phyloP scores from a whole-genome alignment of 805 yeast species.

The Ogataea haglerorum region DNA sequence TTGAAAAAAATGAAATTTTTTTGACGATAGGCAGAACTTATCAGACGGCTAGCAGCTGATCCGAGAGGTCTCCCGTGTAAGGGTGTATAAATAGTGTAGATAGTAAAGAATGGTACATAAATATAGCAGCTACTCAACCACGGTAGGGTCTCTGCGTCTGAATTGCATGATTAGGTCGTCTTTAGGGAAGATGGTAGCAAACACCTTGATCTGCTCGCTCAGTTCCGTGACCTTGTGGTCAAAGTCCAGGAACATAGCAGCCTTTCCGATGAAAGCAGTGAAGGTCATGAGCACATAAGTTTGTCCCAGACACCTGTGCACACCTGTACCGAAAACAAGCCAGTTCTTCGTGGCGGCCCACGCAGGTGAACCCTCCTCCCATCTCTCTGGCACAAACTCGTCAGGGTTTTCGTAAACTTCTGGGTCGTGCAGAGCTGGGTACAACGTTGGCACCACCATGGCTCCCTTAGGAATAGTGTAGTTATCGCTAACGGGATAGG shows the following conservation, averaged over 20 bases:
- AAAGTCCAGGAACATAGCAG: conserved; percentile 75
- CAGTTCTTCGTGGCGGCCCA: conserved; percentile 80
- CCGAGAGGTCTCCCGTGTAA: background rate
- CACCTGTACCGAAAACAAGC: conserved; percentile 96
- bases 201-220: conserved; percentile 90
- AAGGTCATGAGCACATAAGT: conserved; percentile 88
- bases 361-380: conserved; percentile 78
- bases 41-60: background rate
- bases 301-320: conserved; percentile 95
- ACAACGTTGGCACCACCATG: conserved; percentile 93
- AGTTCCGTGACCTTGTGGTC: conserved; percentile 77
- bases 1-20: background rate
- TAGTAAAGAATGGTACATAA: conserved; percentile 1
- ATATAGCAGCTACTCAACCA: conserved; percentile 7
- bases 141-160: conserved; percentile 56
- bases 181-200: conserved; percentile 97
- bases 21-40: background rate
- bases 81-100: background rate
- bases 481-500: conserved; percentile 75
- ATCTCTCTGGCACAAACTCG: conserved; percentile 91
- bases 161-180: conserved; percentile 87
- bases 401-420: conserved; percentile 96
- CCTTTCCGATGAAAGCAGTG: conserved; percentile 88
- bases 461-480: conserved; percentile 96
- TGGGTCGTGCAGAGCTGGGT: conserved; percentile 96